Percentiles rank a stretch among this genome's conserved stretches.
Conservation (phyloP, 345 rosid genomes). For the Citrus mangshanensis region DNA sequence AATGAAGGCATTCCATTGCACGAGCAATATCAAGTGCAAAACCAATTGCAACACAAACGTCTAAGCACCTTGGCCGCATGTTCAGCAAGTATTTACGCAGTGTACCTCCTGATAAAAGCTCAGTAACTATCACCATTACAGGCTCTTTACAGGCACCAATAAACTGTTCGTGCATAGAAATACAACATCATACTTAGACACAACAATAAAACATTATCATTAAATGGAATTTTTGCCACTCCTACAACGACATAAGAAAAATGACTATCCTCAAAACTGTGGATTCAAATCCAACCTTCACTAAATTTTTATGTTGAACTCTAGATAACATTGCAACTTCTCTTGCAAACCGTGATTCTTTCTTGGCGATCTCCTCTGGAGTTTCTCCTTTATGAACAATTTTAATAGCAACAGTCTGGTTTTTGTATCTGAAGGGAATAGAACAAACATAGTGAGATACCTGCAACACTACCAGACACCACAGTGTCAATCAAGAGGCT, state of each 20-base stretch:
- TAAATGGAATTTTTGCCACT: constrained; percentile 1
- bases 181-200: constrained; percentile 3
- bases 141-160: constrained; percentile 97
- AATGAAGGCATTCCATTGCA: constrained; percentile 95
- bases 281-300: constrained; percentile 51
- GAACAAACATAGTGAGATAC: constrained; percentile 2
- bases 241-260: background rate
- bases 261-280: background rate
- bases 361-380: constrained; percentile 82
- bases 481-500: background rate
- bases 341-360: constrained; percentile 73
- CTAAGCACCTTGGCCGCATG: constrained; percentile 80
- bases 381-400: constrained; percentile 77
- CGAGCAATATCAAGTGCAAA: constrained; percentile 91
- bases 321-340: constrained; percentile 88
- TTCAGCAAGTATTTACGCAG: constrained; percentile 77
- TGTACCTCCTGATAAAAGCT: constrained; percentile 82
- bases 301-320: constrained; percentile 90
- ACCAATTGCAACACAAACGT: constrained; percentile 65
- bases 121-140: constrained; percentile 92
- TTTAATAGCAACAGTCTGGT: constrained; percentile 91
- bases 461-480: constrained; percentile 2
- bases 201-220: background rate
- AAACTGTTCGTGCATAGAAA: constrained; percentile 45
- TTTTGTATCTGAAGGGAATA: constrained; percentile 52